These are phyloP conservation scores for Coniochaeta ligniaria DNA, from an alignment of 2,329 filamentous ascomycete species.

Conservation along the genomic window DNA sequence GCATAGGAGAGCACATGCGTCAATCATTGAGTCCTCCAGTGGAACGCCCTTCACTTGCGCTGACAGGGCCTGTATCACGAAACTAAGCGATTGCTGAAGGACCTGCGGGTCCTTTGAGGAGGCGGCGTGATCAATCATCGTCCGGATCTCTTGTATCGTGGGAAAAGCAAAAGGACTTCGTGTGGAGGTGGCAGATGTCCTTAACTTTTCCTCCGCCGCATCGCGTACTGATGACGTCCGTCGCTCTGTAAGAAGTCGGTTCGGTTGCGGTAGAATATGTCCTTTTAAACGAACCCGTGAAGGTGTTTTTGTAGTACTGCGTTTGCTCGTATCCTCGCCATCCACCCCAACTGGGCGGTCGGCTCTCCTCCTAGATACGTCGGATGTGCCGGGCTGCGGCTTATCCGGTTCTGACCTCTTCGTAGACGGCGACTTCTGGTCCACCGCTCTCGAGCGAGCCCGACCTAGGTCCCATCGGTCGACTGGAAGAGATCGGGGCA, in stretches of 20 bases:
- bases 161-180: slow-evolving; percentile 5
- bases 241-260: neutral
- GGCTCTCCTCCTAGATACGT: too few species aligned
- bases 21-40: slow-evolving; percentile 9
- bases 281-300: neutral
- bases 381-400: neutral
- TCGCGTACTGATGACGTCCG: neutral
- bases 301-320: neutral
- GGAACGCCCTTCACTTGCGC: neutral
- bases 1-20: slow-evolving; percentile 21
- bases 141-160: slow-evolving; percentile 7
- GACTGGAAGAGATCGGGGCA: neutral
- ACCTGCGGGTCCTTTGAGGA: neutral
- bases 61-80: neutral
- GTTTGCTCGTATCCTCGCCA: neutral
- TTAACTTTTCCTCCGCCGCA: neutral
- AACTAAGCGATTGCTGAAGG: neutral
- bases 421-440: neutral
- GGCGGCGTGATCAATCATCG: slow-evolving; percentile 6
- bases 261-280: neutral
- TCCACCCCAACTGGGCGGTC: neutral
- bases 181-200: neutral
- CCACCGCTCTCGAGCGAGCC: neutral
- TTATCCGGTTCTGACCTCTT: neutral
- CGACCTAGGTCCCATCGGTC: neutral